phyloP scores from a whole-genome alignment of 2,329 filamentous ascomycete genomes.

The Penicillium sp. region DNA sequence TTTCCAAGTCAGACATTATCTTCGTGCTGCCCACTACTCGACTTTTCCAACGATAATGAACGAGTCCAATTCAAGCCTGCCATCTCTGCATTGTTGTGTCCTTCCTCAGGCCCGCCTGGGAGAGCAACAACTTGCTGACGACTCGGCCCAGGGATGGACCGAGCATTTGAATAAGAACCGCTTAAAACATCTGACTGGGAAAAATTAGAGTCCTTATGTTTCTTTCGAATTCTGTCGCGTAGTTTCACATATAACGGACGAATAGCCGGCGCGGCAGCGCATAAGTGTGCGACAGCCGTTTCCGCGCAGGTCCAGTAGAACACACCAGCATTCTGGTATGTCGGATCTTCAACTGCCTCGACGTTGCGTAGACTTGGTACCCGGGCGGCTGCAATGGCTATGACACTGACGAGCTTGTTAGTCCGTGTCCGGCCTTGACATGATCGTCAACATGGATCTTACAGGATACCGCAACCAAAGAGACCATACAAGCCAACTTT shows the following conservation, averaged over 20 bases:
- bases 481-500: constrained; percentile 5
- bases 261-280: constrained; percentile 5
- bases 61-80: too few relatives aligned
- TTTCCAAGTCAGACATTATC: neutral
- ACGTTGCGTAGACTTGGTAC: constrained; percentile 6
- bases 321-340: constrained; percentile 1
- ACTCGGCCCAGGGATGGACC: neutral
- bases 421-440: neutral
- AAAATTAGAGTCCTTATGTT: neutral
- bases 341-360: constrained; percentile 2
- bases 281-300: constrained; percentile 4
- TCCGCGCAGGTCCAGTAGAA: constrained; percentile 13
- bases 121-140: neutral
- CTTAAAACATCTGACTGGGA: neutral
- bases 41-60: too few relatives aligned
- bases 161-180: neutral
- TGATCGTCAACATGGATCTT: neutral
- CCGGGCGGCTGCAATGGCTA: constrained; percentile 11
- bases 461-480: constrained; percentile 8
- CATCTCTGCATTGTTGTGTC: neutral
- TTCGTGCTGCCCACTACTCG: too few relatives aligned
- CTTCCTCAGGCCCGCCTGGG: too few relatives aligned
- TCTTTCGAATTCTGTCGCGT: neutral
- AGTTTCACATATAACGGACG: constrained; percentile 10
- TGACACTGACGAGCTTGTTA: constrained; percentile 3